These are phyloP conservation scores for Kluyveromyces starmeri DNA, from an alignment of 805 yeast genomes.

Conservation along the genomic window DNA sequence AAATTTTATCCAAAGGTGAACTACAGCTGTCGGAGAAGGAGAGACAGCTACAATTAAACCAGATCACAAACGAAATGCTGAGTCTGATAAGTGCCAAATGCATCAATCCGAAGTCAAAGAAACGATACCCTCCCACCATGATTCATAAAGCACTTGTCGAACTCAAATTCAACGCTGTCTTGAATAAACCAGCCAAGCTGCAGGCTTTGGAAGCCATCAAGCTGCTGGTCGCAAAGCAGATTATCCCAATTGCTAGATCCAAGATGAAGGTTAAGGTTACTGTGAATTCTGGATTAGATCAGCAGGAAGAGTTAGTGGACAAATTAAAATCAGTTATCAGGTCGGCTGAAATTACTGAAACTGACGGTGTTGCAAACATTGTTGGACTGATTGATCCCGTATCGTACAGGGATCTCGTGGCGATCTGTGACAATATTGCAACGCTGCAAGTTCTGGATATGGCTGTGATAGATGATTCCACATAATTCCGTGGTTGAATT, in stretches of 20 bases:
- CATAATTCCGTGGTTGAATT: too few relatives aligned
- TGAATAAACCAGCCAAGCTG: conserved; percentile 67
- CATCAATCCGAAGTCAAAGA: conserved; percentile 79
- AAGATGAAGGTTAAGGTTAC: conserved; percentile 78
- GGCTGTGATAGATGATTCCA: conserved; percentile 68
- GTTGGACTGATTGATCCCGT: conserved; percentile 80
- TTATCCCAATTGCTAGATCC: conserved; percentile 90
- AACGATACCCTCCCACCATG: conserved; percentile 92
- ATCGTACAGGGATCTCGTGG: conserved; percentile 61
- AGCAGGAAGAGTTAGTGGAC: conserved; percentile 33
- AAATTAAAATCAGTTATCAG: conserved; percentile 36
- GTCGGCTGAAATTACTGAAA: conserved; percentile 35
- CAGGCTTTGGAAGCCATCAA: conserved; percentile 92
- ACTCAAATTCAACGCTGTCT: conserved; percentile 67
- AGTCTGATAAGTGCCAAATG: conserved; percentile 83
- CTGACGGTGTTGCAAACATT: conserved; percentile 42
- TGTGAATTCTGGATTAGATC: conserved; percentile 45
- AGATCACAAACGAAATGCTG: conserved; percentile 72
- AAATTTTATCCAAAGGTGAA: conserved; percentile 85
- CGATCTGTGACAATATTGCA: conserved; percentile 49
- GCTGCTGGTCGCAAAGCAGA: conserved; percentile 62
- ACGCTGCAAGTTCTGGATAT: conserved; percentile 76
- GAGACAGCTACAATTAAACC: conserved; percentile 63
- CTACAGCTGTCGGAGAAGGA: conserved; percentile 92
- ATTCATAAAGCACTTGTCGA: conserved; percentile 77